These are phyloP conservation scores for Isoetes taiwanensis DNA, from an alignment of 75 land plant species.

Conservation along the genomic window DNA sequence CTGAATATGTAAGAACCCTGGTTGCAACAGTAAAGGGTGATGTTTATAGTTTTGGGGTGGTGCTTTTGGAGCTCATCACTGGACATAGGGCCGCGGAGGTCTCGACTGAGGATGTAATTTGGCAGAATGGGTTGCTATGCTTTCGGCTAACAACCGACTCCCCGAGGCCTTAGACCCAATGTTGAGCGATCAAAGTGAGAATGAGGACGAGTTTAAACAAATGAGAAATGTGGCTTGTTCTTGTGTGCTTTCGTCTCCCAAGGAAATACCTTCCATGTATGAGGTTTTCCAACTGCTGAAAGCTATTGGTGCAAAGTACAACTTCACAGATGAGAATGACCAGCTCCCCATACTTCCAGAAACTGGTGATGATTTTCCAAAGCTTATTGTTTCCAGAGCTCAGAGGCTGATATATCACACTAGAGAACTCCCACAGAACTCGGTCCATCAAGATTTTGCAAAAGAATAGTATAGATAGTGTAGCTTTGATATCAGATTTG, in stretches of 20 bases:
- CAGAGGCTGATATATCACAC: too few relatives aligned
- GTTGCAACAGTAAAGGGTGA: background rate
- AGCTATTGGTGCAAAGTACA: background rate
- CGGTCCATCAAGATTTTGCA: too few relatives aligned
- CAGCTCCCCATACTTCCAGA: background rate
- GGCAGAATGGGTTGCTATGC: background rate
- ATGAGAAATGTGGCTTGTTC: background rate
- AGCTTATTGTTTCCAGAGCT: too few relatives aligned
- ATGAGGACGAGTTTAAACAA: background rate
- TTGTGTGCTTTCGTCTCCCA: background rate
- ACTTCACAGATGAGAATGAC: background rate
- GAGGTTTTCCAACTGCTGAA: slow-evolving; percentile 1
- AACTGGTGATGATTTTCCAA: background rate
- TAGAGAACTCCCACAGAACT: too few relatives aligned
- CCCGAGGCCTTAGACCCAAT: background rate
- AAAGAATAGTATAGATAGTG: too few relatives aligned
- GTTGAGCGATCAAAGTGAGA: background rate
- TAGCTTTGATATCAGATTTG: too few relatives aligned
- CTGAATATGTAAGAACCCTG: slow-evolving; percentile 1
- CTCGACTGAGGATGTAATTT: background rate
- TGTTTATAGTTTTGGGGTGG: slow-evolving; percentile 7
- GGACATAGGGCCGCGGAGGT: background rate
- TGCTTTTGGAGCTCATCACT: background rate
- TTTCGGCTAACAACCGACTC: too few relatives aligned
- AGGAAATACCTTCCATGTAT: background rate